Evolutionary conservation across 2,329 filamentous ascomycete species (phyloP).

Genomic region (Huntiella savannae): DNA sequence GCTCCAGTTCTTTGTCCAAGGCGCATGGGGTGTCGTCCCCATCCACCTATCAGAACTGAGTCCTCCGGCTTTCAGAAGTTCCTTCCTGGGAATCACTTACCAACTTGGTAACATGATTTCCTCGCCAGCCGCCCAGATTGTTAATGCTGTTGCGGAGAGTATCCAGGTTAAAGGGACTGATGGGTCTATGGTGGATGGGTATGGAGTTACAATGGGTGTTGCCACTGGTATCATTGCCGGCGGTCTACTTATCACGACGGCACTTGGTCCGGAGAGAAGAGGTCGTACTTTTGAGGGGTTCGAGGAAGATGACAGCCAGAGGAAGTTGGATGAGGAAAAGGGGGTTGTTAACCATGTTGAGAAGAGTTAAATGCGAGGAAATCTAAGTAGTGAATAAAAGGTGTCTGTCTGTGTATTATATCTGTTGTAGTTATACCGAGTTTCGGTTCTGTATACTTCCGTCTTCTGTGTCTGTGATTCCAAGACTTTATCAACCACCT

Average conservation of each 20-base stretch:
- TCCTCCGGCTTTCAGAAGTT: conserved; percentile 53
- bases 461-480: too few relatives aligned
- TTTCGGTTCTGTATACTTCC: too few relatives aligned
- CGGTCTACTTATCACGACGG: conserved; percentile 48
- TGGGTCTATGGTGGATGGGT: conserved; percentile 44
- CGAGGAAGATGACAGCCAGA: conserved; percentile 12
- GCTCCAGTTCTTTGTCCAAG: conserved; percentile 61
- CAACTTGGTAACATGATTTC: conserved; percentile 61
- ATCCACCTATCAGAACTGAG: conserved; percentile 64
- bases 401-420: not conserved
- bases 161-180: conserved; percentile 32
- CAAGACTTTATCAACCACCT: not conserved
- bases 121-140: conserved; percentile 53
- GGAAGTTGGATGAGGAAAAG: conserved; percentile 10
- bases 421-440: too few relatives aligned
- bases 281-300: conserved; percentile 45
- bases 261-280: conserved; percentile 55
- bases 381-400: not conserved
- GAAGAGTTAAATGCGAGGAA: not conserved
- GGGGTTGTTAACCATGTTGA: conserved; percentile 1
- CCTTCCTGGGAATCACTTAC: conserved; percentile 55
- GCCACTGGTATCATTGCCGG: conserved; percentile 58
- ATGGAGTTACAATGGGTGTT: conserved; percentile 57
- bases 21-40: conserved; percentile 58
- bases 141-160: conserved; percentile 53